Percentiles rank a stretch among this genome's conserved stretches.
Conservation (phyloP, 148 eudicot genomes). For the Vaccinium corymbosum region DNA sequence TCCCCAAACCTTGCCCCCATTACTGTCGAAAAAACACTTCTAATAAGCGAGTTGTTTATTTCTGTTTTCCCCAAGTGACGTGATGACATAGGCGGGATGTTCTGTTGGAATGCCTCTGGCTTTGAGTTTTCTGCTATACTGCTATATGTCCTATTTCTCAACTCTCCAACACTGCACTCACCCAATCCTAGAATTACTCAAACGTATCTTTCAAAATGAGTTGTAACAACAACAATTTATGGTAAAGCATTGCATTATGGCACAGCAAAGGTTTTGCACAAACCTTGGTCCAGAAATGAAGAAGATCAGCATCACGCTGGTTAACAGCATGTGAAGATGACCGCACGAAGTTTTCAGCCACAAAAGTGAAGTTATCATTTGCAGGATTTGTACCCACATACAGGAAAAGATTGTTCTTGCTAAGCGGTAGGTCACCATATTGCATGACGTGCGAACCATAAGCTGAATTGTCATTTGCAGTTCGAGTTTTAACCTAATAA, state of each 20-base stretch:
- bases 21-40: background rate
- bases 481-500: slow-evolving; percentile 74
- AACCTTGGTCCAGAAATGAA: slow-evolving; percentile 98
- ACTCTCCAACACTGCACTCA: slow-evolving; percentile 3
- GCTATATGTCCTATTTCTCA: background rate
- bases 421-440: slow-evolving; percentile 67
- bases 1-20: background rate
- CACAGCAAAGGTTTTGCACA: slow-evolving; percentile 12
- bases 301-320: slow-evolving; percentile 97
- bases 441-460: slow-evolving; percentile 98
- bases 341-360: slow-evolving; percentile 47
- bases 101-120: background rate
- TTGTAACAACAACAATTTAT: background rate
- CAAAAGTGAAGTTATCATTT: slow-evolving; percentile 69
- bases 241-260: background rate
- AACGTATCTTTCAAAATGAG: background rate
- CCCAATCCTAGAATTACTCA: background rate
- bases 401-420: slow-evolving; percentile 48
- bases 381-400: slow-evolving; percentile 96
- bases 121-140: background rate
- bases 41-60: background rate
- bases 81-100: background rate
- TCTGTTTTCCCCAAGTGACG: background rate
- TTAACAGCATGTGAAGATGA: slow-evolving; percentile 63
- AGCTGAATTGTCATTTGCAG: slow-evolving; percentile 52